Evolutionary conservation across 2,329 filamentous ascomycete species (phyloP).

Genomic region (Trichoderma cornu-damae): DNA sequence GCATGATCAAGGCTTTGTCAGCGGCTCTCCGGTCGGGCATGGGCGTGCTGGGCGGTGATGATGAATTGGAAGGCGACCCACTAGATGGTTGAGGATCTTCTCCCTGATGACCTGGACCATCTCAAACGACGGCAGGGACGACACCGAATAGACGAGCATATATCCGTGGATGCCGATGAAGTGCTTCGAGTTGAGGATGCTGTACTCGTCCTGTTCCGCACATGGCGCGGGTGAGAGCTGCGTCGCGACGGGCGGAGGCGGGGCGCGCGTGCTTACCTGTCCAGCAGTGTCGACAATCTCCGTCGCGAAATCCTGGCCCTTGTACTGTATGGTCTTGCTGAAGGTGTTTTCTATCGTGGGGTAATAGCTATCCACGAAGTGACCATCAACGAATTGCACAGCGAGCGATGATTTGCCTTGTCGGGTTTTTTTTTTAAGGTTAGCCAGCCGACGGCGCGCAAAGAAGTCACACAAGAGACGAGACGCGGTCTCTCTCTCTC

Average conservation of each 20-base stretch:
- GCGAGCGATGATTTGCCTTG: slow-evolving; percentile 97
- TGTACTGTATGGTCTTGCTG: slow-evolving; percentile 88
- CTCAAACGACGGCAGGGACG: slow-evolving; percentile 88
- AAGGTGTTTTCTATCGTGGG: slow-evolving; percentile 99
- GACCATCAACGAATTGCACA: slow-evolving; percentile 93
- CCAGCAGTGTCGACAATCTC: slow-evolving; percentile 98
- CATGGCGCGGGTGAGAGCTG: not conserved
- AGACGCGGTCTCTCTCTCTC: no score
- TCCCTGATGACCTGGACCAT: slow-evolving; percentile 95
- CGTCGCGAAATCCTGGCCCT: slow-evolving; percentile 86
- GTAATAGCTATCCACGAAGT: slow-evolving; percentile 99
- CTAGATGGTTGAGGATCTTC: slow-evolving; percentile 94
- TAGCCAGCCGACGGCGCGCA: not conserved
- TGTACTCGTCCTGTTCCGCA: slow-evolving; percentile 87
- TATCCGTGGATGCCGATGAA: slow-evolving; percentile 99
- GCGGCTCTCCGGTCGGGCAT: not conserved
- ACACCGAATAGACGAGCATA: slow-evolving; percentile 97
- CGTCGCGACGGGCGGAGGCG: not conserved
- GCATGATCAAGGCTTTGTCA: not conserved
- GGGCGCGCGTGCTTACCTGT: slow-evolving; percentile 55
- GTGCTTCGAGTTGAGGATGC: slow-evolving; percentile 95
- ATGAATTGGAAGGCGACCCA: slow-evolving; percentile 41
- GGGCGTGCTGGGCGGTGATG: not conserved
- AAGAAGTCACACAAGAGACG: not conserved
- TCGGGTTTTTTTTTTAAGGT: no score